Conservation (phyloP, 2,329 filamentous ascomycete species). For the Helicocarpus griseus region DNA sequence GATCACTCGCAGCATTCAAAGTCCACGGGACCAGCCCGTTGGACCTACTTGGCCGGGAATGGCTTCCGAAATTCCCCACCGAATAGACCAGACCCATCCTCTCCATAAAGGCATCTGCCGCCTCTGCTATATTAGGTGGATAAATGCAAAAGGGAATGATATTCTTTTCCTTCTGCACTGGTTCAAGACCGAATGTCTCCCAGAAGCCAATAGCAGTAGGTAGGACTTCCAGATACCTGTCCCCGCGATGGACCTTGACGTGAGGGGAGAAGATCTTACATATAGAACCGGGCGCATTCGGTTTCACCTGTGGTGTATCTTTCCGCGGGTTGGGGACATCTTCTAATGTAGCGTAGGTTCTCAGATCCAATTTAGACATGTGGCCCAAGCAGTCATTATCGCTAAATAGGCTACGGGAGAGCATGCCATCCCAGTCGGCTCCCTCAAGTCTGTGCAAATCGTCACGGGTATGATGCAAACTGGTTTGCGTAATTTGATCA, state of each 20-base stretch:
- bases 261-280: conserved; percentile 42
- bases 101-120: conserved; percentile 42
- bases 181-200: conserved; percentile 51
- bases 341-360: conserved; percentile 24
- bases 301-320: conserved; percentile 10
- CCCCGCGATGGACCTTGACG: conserved; percentile 45
- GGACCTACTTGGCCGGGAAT: conserved; percentile 36
- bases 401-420: conserved; percentile 20
- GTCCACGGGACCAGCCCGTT: conserved; percentile 32
- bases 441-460: conserved; percentile 6
- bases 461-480: conserved; percentile 27
- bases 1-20: conserved; percentile 16
- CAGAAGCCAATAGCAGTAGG: conserved; percentile 50
- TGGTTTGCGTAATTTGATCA: conserved; percentile 37
- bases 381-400: conserved; percentile 21
- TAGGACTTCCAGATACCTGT: conserved; percentile 45
- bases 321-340: conserved; percentile 16
- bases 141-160: conserved; percentile 49
- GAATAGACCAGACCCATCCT: conserved; percentile 47
- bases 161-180: conserved; percentile 47
- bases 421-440: not conserved
- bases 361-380: conserved; percentile 27
- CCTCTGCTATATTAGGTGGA: conserved; percentile 38
- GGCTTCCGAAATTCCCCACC: conserved; percentile 46
- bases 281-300: conserved; percentile 21